Evolutionary conservation across 1,284 basidiomycete species (phyloP), one percentile per base, ranked within the genome.

Genomic region (Violaceomyces palustris): DNA sequence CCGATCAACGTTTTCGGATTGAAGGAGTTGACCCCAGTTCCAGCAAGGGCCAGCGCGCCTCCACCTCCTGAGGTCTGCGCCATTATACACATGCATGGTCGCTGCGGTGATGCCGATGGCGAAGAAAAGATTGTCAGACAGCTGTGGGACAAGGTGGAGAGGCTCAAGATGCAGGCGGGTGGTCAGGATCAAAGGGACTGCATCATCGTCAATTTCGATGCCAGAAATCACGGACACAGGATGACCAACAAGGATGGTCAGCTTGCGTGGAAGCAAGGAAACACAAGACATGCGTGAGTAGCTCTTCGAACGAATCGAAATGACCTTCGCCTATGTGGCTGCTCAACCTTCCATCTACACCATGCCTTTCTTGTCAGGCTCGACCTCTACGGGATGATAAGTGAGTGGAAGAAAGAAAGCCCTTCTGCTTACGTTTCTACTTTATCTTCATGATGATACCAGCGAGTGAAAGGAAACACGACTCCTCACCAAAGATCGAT

Each of bases 191-290:
- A 51, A 32, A 55, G 57, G 9, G 72, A 72, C 33, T 61, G 73
- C 15, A 34, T 75, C 2, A 44, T 74, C 12, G 71, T 75, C 24
- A 58, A 62, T 5, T 73, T 75, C 22, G 75, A 76, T 35, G 69
- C 69, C 10, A 51, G 74, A 41, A 74, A 76, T 34, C 74, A 76
- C 29, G 75, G 75, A 3, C 51, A 70, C 14, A 60, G 75, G 24
- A 45, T 42, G 12, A 70, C 71, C n/a, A 63, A 67, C 18, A 44
- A 50, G 3, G 39, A 47, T 22, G 65, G 61, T 1, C 72, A 75
- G 30, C 57, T 67, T 26, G 64, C 65, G 7, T 75, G 74, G 74
- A 66, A 67, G 37, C 67, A 73, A 34, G 71, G 67, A 45, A 64
- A 63, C 51, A 18, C 49, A 4, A 46, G 36, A 7, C 70, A 72